Evolutionary conservation across 306 rosid genomes (phyloP), one percentile per base, ranked within the genome.

Genomic region (Castanopsis chinensis): DNA sequence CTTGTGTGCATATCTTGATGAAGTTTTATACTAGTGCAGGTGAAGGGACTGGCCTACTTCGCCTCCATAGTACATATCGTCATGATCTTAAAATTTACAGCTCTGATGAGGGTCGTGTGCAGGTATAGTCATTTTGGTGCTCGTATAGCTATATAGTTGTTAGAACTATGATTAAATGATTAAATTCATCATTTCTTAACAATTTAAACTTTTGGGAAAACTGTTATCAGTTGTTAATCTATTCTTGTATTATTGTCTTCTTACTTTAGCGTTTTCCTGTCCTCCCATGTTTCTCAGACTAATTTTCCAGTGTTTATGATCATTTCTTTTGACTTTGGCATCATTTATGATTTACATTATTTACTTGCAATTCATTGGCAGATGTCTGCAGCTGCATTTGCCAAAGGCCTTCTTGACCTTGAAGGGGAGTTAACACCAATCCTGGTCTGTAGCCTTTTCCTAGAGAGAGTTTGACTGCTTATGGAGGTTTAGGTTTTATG

Each of bases 361-460:
- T 72, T 52, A 75, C 76, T 71, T 69, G 60, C 45, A 72, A 69
- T 83, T 53, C 85, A 65, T 87, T 81, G 80, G 80, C 89, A 95
- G 99, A 95, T 95, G 99, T 95, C 99, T 87, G 98, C 99, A 41
- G 99, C 99, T 84, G 99, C 97, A 80, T 95, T 95, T 90, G 99
- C 99, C 81, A 95, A 95, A 86, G 99, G 99, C 80, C 96, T 95
- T 56, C 99, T 95, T 83, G 99, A 95, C 87, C 89, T 95, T 28
- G 99, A 95, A 84, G 99, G 99, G 74, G 97, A 88, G 81, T 84
- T 95, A 60, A 95, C 99, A 61, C 99, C 99, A 68, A 95, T 95
- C 81, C 92, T 95, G 96, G 99, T 95, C 77, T 80, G 97, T 84
- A 58, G 35, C 69, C 74, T 71, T 61, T 81, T 60, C 78, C 80